phyloP scores from a whole-genome alignment of 495 filamentous ascomycete species.

The Podospora australis region DNA sequence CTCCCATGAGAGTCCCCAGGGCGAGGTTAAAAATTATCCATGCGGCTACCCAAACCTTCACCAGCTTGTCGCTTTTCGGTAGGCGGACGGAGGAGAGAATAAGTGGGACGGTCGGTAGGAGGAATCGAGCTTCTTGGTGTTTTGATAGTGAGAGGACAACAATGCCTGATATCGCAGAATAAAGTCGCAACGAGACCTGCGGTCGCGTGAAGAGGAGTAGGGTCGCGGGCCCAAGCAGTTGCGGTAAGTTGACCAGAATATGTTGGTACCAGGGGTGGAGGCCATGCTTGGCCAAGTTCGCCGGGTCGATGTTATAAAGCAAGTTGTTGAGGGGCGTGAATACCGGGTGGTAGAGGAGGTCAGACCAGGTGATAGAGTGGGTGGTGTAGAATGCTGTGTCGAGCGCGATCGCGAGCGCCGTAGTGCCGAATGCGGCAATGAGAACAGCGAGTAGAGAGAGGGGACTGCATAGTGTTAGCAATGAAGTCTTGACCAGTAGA shows the following conservation, averaged over 20 bases:
- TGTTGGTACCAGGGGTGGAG: slow-evolving; percentile 91
- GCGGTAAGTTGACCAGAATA: slow-evolving; percentile 73
- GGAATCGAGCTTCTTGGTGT: slow-evolving; percentile 93
- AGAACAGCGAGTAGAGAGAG: slow-evolving; percentile 57
- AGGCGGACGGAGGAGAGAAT: slow-evolving; percentile 75
- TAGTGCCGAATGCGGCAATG: slow-evolving; percentile 53
- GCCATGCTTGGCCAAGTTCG: slow-evolving; percentile 83
- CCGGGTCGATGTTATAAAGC: slow-evolving; percentile 67
- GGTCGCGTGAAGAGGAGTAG: slow-evolving; percentile 57
- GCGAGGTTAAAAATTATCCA: slow-evolving; percentile 83
- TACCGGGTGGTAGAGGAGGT: slow-evolving; percentile 53
- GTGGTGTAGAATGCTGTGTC: slow-evolving; percentile 78
- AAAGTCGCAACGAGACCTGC: slow-evolving; percentile 51
- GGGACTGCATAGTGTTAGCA: slow-evolving; percentile 49
- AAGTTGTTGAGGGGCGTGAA: slow-evolving; percentile 92
- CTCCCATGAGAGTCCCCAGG: slow-evolving; percentile 78
- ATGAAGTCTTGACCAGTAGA: neutral
- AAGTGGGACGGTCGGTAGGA: slow-evolving; percentile 83
- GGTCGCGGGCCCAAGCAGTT: slow-evolving; percentile 84
- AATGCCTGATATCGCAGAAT: slow-evolving; percentile 77
- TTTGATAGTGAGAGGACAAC: slow-evolving; percentile 74
- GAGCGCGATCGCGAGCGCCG: slow-evolving; percentile 63
- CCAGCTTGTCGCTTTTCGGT: slow-evolving; percentile 46
- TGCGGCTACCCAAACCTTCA: slow-evolving; percentile 51
- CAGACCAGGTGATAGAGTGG: slow-evolving; percentile 49